phyloP scores from a whole-genome alignment of 1,284 basidiomycete genomes.

The Cutaneotrichosporon dermatis region DNA sequence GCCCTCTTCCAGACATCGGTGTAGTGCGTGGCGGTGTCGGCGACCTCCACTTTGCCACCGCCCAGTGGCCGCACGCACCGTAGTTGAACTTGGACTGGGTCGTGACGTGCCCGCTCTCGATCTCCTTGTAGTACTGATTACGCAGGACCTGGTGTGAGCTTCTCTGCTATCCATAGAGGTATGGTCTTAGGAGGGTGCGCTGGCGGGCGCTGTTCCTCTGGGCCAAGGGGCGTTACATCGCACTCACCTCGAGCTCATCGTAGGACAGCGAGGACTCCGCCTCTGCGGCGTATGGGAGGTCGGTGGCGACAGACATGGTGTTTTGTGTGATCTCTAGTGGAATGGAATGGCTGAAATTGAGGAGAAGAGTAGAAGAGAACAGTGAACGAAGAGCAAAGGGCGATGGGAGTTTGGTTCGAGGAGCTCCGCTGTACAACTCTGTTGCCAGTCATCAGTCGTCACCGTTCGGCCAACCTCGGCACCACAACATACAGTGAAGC shows the following conservation, averaged over 20 bases:
- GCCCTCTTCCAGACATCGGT: no score
- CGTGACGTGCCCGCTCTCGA: slow-evolving; percentile 76
- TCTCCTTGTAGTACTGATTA: slow-evolving; percentile 83
- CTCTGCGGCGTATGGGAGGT: slow-evolving; percentile 94
- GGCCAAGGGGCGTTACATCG: no score
- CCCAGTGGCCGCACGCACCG: slow-evolving; percentile 52
- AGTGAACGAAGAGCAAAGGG: neutral
- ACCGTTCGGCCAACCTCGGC: no score
- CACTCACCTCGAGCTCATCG: slow-evolving; percentile 77
- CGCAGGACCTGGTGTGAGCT: slow-evolving; percentile 62
- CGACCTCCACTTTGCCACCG: neutral
- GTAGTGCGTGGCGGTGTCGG: neutral
- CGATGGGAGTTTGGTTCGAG: neutral
- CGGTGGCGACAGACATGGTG: slow-evolving; percentile 50
- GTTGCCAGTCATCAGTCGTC: no score
- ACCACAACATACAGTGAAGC: no score
- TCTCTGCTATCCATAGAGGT: neutral
- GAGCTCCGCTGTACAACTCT: no score
- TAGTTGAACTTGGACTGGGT: slow-evolving; percentile 98
- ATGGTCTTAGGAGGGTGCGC: neutral
- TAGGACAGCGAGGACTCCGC: slow-evolving; percentile 81
- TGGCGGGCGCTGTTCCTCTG: neutral
- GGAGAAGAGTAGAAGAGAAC: neutral
- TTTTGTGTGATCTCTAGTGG: no score
- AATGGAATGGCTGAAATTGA: no score